Conservation (phyloP, 768 basidiomycete species). For the Holtermanniella nyarrowii region DNA sequence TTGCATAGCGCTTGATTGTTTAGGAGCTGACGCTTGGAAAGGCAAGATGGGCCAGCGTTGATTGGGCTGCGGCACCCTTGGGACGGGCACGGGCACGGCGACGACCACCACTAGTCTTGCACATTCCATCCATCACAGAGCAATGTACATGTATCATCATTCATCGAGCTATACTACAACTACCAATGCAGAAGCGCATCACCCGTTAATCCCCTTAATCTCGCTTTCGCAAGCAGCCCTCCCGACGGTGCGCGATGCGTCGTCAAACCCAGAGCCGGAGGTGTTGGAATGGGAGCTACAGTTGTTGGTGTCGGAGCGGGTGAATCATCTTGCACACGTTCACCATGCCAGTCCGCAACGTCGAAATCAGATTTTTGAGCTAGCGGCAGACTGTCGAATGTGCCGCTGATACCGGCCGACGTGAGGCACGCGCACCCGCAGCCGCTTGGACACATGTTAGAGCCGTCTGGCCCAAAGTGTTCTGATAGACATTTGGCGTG, state of each 20-base stretch:
- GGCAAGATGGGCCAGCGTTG: constrained; percentile 67
- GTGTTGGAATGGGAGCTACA: no score
- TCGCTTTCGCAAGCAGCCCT: constrained; percentile 2
- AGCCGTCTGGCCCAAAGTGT: constrained; percentile 3
- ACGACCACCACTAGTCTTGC: constrained; percentile 40
- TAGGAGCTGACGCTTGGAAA: constrained; percentile 1
- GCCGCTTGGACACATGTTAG: not conserved
- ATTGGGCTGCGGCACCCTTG: constrained; percentile 52
- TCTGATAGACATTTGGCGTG: constrained; percentile 20
- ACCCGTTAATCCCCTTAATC: constrained; percentile 3
- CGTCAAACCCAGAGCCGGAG: not conserved
- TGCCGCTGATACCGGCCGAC: not conserved
- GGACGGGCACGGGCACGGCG: constrained; percentile 53
- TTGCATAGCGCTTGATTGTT: no score
- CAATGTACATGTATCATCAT: not conserved
- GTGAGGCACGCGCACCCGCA: constrained; percentile 1
- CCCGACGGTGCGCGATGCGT: no score
- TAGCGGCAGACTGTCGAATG: not conserved
- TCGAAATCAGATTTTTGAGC: not conserved
- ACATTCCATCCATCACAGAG: not conserved
- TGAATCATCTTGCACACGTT: not conserved
- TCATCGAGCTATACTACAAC: not conserved
- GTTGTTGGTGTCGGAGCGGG: no score
- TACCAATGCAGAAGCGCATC: constrained; percentile 15
- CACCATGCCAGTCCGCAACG: not conserved